Base-by-base conservation (phyloP, 2,329 filamentous ascomycete species). In the Trichoderma endophyticum region DNA sequence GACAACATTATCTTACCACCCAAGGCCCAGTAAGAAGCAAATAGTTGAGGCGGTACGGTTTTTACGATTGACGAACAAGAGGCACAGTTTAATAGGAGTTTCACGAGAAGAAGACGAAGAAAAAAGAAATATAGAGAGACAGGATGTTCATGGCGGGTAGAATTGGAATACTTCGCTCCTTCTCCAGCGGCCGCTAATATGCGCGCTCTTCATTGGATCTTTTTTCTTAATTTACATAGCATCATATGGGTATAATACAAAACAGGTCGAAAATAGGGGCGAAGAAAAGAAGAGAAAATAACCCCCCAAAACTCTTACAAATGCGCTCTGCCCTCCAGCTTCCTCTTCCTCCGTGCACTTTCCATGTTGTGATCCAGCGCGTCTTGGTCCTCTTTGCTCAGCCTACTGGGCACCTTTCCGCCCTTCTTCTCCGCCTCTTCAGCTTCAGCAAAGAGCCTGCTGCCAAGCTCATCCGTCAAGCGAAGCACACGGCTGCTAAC, bases 401-500 rank as follows among this genome's bases (percentile, higher is more conserved):
- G 74, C 65, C 80, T 81, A n/a, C 81, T 82, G 7, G 83, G 83
- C 8, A 78, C 80, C 67, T 82, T 83, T 6, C 80, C 80, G 2
- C 73, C 76, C 26, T 76, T 78, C 26, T 75, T 77, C 3, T 83
- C 82, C 6, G 78, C 82, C 57, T 80, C 81, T 21, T 82, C 79
- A 1, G 85, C 86, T 70, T 87, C 86, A 51, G 86, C 87, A 81
- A 93, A 98, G 24, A 98, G 80, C 72, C 86, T 86, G 67, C 84
- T 81, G 0, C 94, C 95, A 11, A 97, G 86, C 61, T 87, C 81
- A 78, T 97, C 94, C 9, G 92, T 91, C 75, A 98, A 85, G 7
- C 86, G 84, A 48, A 98, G 82, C 12, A 99, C 95, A 24, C 96
- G 87, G 14, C 88, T 92, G 76, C 91, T 92, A 3, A 98, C 95